These are phyloP conservation scores for Phytophthora brassicae DNA, from an alignment of 352 stramenopile species.

Conservation along the genomic window DNA sequence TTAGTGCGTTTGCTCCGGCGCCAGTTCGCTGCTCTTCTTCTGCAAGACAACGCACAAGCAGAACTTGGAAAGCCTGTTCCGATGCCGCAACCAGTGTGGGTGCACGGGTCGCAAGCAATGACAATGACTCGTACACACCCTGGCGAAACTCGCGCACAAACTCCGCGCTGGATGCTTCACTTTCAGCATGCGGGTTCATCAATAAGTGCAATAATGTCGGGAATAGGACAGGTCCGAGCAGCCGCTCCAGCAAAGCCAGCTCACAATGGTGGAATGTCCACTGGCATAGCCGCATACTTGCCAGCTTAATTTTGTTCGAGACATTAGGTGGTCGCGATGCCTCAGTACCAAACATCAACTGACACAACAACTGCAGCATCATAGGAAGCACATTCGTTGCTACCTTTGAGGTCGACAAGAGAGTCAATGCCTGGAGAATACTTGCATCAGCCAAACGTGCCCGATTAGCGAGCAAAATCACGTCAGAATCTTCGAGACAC, in stretches of 20 bases:
- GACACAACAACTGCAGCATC: slow-evolving; percentile 73
- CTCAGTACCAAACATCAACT: slow-evolving; percentile 75
- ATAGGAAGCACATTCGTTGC: slow-evolving; percentile 59
- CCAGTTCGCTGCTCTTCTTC: slow-evolving; percentile 54
- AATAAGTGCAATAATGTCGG: slow-evolving; percentile 65
- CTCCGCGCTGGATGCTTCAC: slow-evolving; percentile 38
- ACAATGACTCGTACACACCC: slow-evolving; percentile 62
- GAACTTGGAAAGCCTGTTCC: slow-evolving; percentile 72
- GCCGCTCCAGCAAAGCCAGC: slow-evolving; percentile 37
- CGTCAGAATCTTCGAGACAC: slow-evolving; percentile 41
- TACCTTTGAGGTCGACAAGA: slow-evolving; percentile 54
- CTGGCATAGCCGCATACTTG: slow-evolving; percentile 53
- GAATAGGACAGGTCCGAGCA: slow-evolving; percentile 70
- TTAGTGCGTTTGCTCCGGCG: slow-evolving; percentile 60
- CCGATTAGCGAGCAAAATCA: slow-evolving; percentile 47
- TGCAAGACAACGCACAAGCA: slow-evolving; percentile 61
- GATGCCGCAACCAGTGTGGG: slow-evolving; percentile 49
- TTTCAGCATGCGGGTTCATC: slow-evolving; percentile 63
- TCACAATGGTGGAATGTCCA: slow-evolving; percentile 63
- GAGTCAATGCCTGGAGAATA: slow-evolving; percentile 50
- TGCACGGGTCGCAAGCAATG: slow-evolving; percentile 41
- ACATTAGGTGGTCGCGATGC: slow-evolving; percentile 48
- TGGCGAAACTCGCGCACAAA: slow-evolving; percentile 62
- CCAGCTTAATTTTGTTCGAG: slow-evolving; percentile 63
- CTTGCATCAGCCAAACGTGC: slow-evolving; percentile 55